Percentiles rank a stretch among this genome's conserved stretches.
phyloP scores from a whole-genome alignment of 2,329 filamentous ascomycete genomes.

The Endoconidiophora laricicola region DNA sequence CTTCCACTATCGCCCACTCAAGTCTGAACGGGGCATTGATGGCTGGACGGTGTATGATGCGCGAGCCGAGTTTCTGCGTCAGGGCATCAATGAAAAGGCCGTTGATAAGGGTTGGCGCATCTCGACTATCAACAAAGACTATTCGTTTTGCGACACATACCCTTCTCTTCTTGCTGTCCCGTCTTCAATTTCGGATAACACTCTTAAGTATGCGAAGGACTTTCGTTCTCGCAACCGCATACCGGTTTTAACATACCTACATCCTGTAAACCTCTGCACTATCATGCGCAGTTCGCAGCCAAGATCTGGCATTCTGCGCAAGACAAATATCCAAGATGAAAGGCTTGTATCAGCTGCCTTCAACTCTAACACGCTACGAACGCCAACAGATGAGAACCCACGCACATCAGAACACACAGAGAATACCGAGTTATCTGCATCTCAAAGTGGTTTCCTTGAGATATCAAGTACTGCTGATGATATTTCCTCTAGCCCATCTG shows the following conservation, averaged over 20 bases:
- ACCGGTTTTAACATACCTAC: constrained; percentile 82
- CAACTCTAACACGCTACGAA: constrained; percentile 38
- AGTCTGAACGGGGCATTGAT: constrained; percentile 55
- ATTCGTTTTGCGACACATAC: constrained; percentile 83
- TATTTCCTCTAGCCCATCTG: not conserved
- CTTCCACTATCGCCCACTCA: constrained; percentile 65
- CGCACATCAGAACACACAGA: constrained; percentile 15
- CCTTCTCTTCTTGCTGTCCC: constrained; percentile 74
- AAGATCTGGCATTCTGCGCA: constrained; percentile 66
- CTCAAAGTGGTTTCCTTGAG: constrained; percentile 7
- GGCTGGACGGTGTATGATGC: constrained; percentile 80
- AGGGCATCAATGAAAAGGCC: constrained; percentile 74
- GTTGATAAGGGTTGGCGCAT: constrained; percentile 71
- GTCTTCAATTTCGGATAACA: constrained; percentile 84
- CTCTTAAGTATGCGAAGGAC: constrained; percentile 77
- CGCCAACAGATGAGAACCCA: no score
- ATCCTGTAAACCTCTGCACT: constrained; percentile 89
- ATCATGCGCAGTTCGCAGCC: constrained; percentile 93
- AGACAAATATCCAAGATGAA: constrained; percentile 90
- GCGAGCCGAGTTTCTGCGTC: constrained; percentile 66
- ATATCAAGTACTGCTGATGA: not conserved
- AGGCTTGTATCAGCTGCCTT: constrained; percentile 87
- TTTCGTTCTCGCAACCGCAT: constrained; percentile 84
- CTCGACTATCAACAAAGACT: constrained; percentile 77
- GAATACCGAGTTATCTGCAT: constrained; percentile 18